Conservation (phyloP, 768 basidiomycete species). For the Tricholoma terreum region DNA sequence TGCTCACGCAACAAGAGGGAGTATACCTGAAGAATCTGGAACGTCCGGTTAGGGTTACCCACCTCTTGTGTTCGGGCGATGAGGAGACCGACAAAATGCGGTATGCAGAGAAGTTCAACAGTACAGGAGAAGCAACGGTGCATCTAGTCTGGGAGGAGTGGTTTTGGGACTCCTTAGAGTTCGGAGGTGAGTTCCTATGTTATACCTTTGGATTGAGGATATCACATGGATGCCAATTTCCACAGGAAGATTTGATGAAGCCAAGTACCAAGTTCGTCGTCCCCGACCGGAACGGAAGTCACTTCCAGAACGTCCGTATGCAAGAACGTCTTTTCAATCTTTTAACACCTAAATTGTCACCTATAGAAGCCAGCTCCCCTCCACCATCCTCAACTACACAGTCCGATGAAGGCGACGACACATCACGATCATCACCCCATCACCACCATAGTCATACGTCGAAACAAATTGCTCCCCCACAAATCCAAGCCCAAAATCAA, state of each 20-base stretch:
- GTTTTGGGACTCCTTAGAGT: slow-evolving; percentile 91
- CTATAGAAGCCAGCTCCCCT: slow-evolving; percentile 19
- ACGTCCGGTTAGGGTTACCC: slow-evolving; percentile 77
- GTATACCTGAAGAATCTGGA: slow-evolving; percentile 72
- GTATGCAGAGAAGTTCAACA: slow-evolving; percentile 74
- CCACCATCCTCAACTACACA: slow-evolving; percentile 18
- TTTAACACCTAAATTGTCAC: background rate
- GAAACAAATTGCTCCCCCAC: slow-evolving; percentile 13
- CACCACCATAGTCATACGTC: slow-evolving; percentile 1
- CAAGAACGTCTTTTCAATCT: background rate
- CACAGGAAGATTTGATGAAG: slow-evolving; percentile 63
- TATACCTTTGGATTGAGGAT: too few relatives aligned
- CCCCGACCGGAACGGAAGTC: slow-evolving; percentile 59
- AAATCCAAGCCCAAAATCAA: slow-evolving; percentile 15
- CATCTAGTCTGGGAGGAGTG: slow-evolving; percentile 91
- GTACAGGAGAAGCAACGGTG: slow-evolving; percentile 67
- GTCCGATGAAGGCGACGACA: slow-evolving; percentile 18
- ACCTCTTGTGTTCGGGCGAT: slow-evolving; percentile 74
- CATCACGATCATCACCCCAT: background rate
- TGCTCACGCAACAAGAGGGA: slow-evolving; percentile 61
- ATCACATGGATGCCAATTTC: background rate
- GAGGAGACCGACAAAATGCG: slow-evolving; percentile 73
- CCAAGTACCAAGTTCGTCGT: slow-evolving; percentile 51
- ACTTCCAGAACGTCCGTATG: slow-evolving; percentile 20
- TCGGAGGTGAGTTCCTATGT: slow-evolving; percentile 46